Evolutionary conservation across 1,284 basidiomycete species (phyloP).

Genomic region (Boletus semigastroideus): DNA sequence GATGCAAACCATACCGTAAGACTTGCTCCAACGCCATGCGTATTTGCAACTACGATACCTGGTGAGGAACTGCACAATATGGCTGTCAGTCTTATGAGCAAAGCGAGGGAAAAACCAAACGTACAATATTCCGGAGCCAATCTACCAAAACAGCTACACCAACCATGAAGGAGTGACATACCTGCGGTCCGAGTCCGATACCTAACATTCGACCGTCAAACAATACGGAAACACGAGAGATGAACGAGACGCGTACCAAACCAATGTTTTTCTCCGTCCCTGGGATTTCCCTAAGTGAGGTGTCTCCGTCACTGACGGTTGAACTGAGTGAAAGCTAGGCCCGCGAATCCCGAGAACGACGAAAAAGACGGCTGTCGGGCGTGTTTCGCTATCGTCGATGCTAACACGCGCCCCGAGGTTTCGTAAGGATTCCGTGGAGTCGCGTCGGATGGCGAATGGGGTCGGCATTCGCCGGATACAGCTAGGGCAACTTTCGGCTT

Average conservation of each 20-base stretch:
- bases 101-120: slow-evolving; percentile 19
- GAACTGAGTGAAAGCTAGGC: slow-evolving; percentile 73
- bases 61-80: slow-evolving; percentile 73
- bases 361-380: slow-evolving; percentile 62
- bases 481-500: too few species aligned
- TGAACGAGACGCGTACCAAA: slow-evolving; percentile 43
- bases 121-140: slow-evolving; percentile 92
- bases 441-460: slow-evolving; percentile 37
- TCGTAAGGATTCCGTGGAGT: slow-evolving; percentile 73
- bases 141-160: slow-evolving; percentile 39
- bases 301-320: slow-evolving; percentile 68
- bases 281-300: slow-evolving; percentile 40
- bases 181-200: slow-evolving; percentile 83
- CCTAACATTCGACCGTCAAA: slow-evolving; percentile 44
- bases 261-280: slow-evolving; percentile 77
- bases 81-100: neutral
- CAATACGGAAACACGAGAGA: neutral
- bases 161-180: slow-evolving; percentile 23
- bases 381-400: slow-evolving; percentile 24
- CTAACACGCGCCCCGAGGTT: slow-evolving; percentile 61
- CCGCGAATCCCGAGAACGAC: slow-evolving; percentile 73
- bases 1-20: slow-evolving; percentile 77
- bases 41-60: slow-evolving; percentile 86
- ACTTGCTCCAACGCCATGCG: slow-evolving; percentile 83
- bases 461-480: too few species aligned